Evolutionary conservation across 1,139 yeast species (phyloP), one percentile per base, ranked within the genome.

Genomic region (Yamadazyma songkhlaensis): DNA sequence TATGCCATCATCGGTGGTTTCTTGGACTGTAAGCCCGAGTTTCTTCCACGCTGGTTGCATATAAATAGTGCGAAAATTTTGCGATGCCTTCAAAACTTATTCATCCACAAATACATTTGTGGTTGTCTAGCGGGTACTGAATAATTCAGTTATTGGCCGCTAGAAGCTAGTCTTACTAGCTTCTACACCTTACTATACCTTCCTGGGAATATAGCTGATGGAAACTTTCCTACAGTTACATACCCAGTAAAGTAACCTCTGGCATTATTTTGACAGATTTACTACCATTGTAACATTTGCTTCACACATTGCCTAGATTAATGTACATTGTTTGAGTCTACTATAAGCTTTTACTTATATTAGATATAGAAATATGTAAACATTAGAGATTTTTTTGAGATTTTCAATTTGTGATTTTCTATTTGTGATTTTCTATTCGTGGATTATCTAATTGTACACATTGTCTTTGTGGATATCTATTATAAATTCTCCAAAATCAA

Each of bases 1-100:
- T 1, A 67, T 57, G 3, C 68, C 46, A 11, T 72, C 55, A 1
- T 73, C 73, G 11, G 58, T 62, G 27, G 71, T 60, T 46, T 74
- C 66, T 20, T 46, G 27, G 37, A 82, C 81, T 50, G 77, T 75
- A 28, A 88, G 74, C 27, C 95, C 96, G 22, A 86, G 74, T 53
- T 81, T 74, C 59, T 89, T 88, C 97, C 97, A 89, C 1, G 97
- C 97, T 30, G 97, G 97, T 27, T 84, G 53, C 41, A 38, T 38
- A 2, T 5, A n/a, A n/a, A n/a, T n/a, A 4, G 27, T 7, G 27
- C 8, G 27, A 25, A 17, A 17, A 17, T 17, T 17, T 17, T 17
- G 25, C 25, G 25, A 23, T 23, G 25, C 25, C n/a, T n/a, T n/a
- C n/a, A n/a, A n/a, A n/a, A n/a, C n/a, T n/a, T n/a, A n/a, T n/a